phyloP scores from a whole-genome alignment of 2,329 filamentous ascomycete genomes.

The Dothistroma pini region DNA sequence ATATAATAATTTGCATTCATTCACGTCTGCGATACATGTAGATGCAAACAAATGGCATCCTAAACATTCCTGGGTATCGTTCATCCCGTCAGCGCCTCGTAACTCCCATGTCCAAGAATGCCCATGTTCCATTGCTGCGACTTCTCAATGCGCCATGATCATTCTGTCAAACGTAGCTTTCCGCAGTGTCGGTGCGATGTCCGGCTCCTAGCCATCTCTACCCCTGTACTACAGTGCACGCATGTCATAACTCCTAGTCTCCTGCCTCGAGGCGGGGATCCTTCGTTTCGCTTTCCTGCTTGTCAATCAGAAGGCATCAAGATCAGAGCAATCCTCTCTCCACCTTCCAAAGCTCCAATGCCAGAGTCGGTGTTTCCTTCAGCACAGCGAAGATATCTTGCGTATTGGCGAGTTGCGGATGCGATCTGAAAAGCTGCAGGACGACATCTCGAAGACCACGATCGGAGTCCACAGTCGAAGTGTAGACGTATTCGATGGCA shows the following conservation, averaged over 20 bases:
- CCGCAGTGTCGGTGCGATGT: background rate
- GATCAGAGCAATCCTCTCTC: constrained; percentile 41
- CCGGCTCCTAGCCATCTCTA: background rate
- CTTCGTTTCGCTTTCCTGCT: background rate
- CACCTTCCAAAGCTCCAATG: constrained; percentile 48
- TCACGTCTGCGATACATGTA: no score
- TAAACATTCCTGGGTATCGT: no score
- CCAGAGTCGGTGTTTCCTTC: constrained; percentile 45
- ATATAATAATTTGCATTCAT: no score
- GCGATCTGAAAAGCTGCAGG: constrained; percentile 45
- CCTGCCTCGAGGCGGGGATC: background rate
- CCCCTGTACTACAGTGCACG: background rate
- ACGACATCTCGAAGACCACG: constrained; percentile 48
- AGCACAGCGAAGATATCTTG: constrained; percentile 45
- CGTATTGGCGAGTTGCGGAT: constrained; percentile 45
- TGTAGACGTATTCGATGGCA: constrained; percentile 49
- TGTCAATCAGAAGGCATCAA: constrained; percentile 4
- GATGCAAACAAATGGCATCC: no score
- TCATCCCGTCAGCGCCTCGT: background rate
- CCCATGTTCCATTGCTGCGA: background rate
- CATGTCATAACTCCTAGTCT: no score
- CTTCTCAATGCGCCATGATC: background rate
- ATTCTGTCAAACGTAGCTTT: background rate
- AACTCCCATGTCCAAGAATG: background rate
- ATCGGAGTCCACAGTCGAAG: constrained; percentile 48